Evolutionary conservation across 192 early-diverging fungal genomes (phyloP).

Genomic region (Gigaspora rosea): DNA sequence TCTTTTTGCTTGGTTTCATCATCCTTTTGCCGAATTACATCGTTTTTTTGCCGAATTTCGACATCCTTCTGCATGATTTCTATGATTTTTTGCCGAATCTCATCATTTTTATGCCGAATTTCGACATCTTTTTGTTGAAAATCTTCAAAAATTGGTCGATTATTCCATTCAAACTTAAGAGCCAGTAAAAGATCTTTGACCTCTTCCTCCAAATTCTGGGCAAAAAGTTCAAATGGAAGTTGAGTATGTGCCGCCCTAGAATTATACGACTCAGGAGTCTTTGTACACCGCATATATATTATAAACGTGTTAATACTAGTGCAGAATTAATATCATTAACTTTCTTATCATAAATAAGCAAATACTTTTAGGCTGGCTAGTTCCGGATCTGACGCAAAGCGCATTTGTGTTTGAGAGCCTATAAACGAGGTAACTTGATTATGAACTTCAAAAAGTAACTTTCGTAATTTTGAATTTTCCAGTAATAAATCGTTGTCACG

Average conservation of each 20-base stretch:
- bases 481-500: slow-evolving; percentile 17
- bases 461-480: slow-evolving; percentile 20
- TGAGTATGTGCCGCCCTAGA: background rate
- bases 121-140: too few relatives aligned
- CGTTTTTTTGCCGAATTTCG: too few relatives aligned
- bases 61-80: too few relatives aligned
- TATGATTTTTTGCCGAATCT: too few relatives aligned
- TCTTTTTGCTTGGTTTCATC: too few relatives aligned
- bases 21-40: too few relatives aligned
- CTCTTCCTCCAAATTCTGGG: slow-evolving; percentile 22
- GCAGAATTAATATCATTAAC: too few relatives aligned
- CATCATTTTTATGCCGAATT: too few relatives aligned
- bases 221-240: slow-evolving; percentile 28
- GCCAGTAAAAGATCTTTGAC: slow-evolving; percentile 5
- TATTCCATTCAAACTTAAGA: slow-evolving; percentile 17
- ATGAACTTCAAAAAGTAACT: slow-evolving; percentile 24
- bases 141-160: background rate
- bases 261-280: slow-evolving; percentile 30
- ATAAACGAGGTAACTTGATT: slow-evolving; percentile 1
- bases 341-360: too few relatives aligned
- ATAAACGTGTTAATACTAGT: background rate
- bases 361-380: background rate
- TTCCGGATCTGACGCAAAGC: background rate
- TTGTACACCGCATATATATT: background rate
- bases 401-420: background rate